A percentile compares a stretch with the other conserved stretches of the same genome.
Evolutionary conservation across 306 rosid genomes (phyloP).

Genomic region (Alnus glutinosa): DNA sequence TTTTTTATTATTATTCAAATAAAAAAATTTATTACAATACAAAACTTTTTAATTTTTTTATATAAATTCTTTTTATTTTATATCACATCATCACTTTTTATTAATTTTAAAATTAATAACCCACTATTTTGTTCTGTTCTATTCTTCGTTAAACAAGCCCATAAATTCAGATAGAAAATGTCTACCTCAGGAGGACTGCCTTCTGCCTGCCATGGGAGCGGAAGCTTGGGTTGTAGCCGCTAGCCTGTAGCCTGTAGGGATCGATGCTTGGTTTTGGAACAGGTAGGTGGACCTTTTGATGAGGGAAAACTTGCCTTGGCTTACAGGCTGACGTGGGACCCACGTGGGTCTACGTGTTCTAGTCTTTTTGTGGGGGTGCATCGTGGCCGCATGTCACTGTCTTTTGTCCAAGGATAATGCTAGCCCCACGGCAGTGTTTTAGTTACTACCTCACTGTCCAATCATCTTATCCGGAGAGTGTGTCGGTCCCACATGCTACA

Average conservation of each 20-base stretch:
- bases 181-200: not conserved
- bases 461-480: not conserved
- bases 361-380: slow-evolving; percentile 17
- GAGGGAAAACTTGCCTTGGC: not conserved
- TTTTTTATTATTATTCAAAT: no score
- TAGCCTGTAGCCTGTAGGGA: no score
- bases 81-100: no score
- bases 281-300: not conserved
- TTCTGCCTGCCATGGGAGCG: not conserved
- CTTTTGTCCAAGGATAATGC: not conserved
- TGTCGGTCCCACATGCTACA: not conserved
- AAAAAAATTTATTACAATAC: no score
- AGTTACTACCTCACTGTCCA: not conserved
- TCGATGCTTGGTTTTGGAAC: not conserved
- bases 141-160: no score
- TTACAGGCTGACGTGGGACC: slow-evolving; percentile 2
- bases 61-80: no score
- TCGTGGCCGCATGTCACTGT: slow-evolving; percentile 29
- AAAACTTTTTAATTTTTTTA: no score
- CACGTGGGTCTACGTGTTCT: slow-evolving; percentile 3
- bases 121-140: no score
- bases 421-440: not conserved
- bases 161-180: not conserved
- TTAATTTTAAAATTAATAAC: no score
- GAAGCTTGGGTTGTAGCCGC: not conserved